Conservation (phyloP, 2,329 filamentous ascomycete genomes). For the Aureobasidium sp. region DNA sequence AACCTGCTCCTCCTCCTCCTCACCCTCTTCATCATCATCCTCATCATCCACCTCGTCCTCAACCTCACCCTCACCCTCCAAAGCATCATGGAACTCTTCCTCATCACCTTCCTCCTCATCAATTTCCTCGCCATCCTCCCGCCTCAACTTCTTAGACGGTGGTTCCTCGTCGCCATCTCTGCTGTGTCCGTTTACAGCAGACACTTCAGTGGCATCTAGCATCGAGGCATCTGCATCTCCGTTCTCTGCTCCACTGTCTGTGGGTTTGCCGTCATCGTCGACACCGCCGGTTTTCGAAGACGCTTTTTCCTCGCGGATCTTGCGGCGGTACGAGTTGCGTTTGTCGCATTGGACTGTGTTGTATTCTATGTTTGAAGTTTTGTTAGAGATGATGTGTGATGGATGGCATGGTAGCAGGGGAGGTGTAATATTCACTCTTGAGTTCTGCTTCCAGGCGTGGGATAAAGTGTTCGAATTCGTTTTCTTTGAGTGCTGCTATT, state of each 20-base stretch:
- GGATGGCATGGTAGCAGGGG: too few species aligned
- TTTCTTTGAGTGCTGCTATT: slow-evolving; percentile 67
- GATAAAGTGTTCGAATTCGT: slow-evolving; percentile 67
- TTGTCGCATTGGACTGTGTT: slow-evolving; percentile 67
- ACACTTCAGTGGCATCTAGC: slow-evolving; percentile 18
- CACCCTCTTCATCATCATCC: slow-evolving; percentile 50
- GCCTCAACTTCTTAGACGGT: slow-evolving; percentile 45
- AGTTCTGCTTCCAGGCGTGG: slow-evolving; percentile 68
- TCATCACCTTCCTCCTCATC: slow-evolving; percentile 35
- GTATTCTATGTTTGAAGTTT: slow-evolving; percentile 49
- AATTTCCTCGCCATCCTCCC: slow-evolving; percentile 31
- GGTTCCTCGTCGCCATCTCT: slow-evolving; percentile 39
- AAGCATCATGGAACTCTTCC: slow-evolving; percentile 38
- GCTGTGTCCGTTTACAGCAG: slow-evolving; percentile 30
- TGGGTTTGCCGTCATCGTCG: slow-evolving; percentile 48
- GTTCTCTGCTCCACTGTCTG: slow-evolving; percentile 40
- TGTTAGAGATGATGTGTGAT: neutral
- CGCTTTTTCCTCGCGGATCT: slow-evolving; percentile 58
- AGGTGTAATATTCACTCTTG: slow-evolving; percentile 50
- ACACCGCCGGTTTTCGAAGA: slow-evolving; percentile 18
- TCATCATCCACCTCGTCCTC: slow-evolving; percentile 48
- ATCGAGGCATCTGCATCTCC: slow-evolving; percentile 20
- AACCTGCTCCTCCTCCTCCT: slow-evolving; percentile 40
- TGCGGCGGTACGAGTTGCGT: slow-evolving; percentile 64
- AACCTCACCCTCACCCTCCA: slow-evolving; percentile 41